Evolutionary conservation across 2,329 filamentous ascomycete genomes (phyloP).

Genomic region (Colletotrichum echinochloae): DNA sequence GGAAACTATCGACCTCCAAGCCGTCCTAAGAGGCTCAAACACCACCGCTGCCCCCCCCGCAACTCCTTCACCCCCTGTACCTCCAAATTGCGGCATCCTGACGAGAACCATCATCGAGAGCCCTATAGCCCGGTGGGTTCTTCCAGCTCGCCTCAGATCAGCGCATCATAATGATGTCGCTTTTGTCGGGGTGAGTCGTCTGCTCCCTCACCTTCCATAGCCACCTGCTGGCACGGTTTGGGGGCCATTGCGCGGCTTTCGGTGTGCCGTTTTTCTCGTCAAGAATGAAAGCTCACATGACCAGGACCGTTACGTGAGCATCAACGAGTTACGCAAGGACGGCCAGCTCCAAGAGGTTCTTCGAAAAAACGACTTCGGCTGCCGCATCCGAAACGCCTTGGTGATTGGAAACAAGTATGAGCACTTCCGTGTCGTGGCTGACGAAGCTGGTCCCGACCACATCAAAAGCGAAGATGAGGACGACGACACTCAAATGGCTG

Average conservation of each 20-base stretch:
- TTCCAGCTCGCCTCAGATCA: constrained; percentile 83
- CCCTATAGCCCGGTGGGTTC: constrained; percentile 79
- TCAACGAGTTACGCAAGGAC: constrained; percentile 78
- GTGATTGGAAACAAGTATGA: constrained; percentile 72
- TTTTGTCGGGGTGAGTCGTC: constrained; percentile 78
- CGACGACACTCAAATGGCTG: constrained; percentile 49
- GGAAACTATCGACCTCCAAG: constrained; percentile 60
- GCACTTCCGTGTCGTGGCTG: constrained; percentile 50
- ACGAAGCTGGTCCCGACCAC: constrained; percentile 39
- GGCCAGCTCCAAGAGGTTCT: constrained; percentile 80
- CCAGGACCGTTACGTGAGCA: constrained; percentile 82
- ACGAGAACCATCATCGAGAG: constrained; percentile 83
- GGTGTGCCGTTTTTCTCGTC: neutral
- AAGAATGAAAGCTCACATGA: constrained; percentile 42
- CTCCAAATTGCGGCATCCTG: constrained; percentile 76
- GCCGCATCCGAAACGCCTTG: constrained; percentile 81
- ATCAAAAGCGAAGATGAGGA: constrained; percentile 57
- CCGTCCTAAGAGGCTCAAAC: constrained; percentile 55
- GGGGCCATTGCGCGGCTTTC: constrained; percentile 17
- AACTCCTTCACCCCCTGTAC: constrained; percentile 48
- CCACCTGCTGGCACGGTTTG: constrained; percentile 1
- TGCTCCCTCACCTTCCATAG: constrained; percentile 9
- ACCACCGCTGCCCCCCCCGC: constrained; percentile 44
- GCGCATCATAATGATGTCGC: constrained; percentile 82
- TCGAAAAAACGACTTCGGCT: constrained; percentile 83